Evolutionary conservation across 306 rosid genomes (phyloP).

Genomic region (Acmispon strigosus): DNA sequence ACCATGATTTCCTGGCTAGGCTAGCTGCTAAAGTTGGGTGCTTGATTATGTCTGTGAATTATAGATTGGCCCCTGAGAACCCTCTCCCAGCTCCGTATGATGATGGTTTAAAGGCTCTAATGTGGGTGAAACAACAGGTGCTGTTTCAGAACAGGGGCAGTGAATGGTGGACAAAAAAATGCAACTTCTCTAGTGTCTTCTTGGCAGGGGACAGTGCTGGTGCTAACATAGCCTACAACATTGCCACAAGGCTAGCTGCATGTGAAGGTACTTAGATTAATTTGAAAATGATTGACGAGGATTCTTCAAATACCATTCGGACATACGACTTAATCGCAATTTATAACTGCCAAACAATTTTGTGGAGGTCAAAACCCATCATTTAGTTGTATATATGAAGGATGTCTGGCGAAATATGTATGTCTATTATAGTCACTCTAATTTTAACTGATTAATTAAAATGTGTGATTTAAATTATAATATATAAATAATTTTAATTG

Average conservation of each 20-base stretch:
- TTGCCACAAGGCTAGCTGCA: constrained; percentile 31
- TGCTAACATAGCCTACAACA: constrained; percentile 70
- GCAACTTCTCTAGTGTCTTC: constrained; percentile 52
- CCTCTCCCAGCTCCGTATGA: constrained; percentile 87
- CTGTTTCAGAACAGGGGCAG: background rate
- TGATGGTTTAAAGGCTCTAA: constrained; percentile 56
- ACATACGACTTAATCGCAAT: too few species aligned
- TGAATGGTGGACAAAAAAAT: constrained; percentile 53
- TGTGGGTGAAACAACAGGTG: constrained; percentile 58
- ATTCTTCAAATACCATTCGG: too few species aligned
- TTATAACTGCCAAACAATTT: too few species aligned
- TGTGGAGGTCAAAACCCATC: too few species aligned
- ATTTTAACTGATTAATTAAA: too few species aligned
- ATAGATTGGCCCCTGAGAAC: constrained; percentile 80
- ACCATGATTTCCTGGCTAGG: constrained; percentile 64
- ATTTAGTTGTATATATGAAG: too few species aligned
- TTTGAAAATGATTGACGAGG: too few species aligned
- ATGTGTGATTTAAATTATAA: too few species aligned
- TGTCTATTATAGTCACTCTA: too few species aligned
- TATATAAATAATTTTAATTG: too few species aligned
- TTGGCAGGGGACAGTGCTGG: constrained; percentile 86
- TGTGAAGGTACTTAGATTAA: background rate
- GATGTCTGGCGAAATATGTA: too few species aligned
- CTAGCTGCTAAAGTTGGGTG: constrained; percentile 39
- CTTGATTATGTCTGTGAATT: constrained; percentile 65